Evolutionary conservation across 2,329 filamentous ascomycete genomes (phyloP), one percentile per base, ranked within the genome.

Genomic region (Phaeosphaeriaceae sp.): DNA sequence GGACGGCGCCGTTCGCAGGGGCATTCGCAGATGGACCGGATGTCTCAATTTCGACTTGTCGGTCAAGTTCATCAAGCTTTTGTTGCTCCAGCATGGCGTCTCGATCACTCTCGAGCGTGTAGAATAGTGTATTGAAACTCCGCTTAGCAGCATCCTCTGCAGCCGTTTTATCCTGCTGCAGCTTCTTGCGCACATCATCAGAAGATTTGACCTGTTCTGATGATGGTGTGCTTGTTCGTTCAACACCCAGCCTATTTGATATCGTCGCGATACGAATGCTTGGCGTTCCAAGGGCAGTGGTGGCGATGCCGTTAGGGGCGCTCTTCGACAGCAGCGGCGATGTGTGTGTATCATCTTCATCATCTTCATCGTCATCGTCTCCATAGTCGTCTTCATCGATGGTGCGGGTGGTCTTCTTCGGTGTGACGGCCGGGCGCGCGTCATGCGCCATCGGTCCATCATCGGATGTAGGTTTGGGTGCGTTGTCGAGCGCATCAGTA

Each of bases 81-180:
- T 97, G 92, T 74, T 99, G 94, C 73, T 99, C 94, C 48, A 97
- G 77, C 94, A 99, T 97, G 40, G 94, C 94, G 64, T 93, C 91
- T 46, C 90, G 85, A 70, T 99, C 94, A 71, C 93, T 94, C 74
- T 99, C 94, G 26, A 97, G 81, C 1, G 94, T 97, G 73, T 96
- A 93, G 74, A 97, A 96, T 58, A 96, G 83, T 8, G 91, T 95
- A 69, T 96, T 88, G 74, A 97, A 97, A 75, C 89, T 94, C 64
- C 86, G 85, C 76, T 92, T 92, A 35, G 91, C 94, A 42, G 89
- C 88, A 67, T 96, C 91, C 67, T 96, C 93, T 39, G 90, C 92
- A 23, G 89, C 90, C 71, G 88, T 92, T 71, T 94, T 94, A 61
- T 91, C 90, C 68, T 96, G 90, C 73, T 97, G 92, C 56, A 97